Evolutionary conservation across 2,329 filamentous ascomycete species (phyloP).

Genomic region (Penicillium sp.): DNA sequence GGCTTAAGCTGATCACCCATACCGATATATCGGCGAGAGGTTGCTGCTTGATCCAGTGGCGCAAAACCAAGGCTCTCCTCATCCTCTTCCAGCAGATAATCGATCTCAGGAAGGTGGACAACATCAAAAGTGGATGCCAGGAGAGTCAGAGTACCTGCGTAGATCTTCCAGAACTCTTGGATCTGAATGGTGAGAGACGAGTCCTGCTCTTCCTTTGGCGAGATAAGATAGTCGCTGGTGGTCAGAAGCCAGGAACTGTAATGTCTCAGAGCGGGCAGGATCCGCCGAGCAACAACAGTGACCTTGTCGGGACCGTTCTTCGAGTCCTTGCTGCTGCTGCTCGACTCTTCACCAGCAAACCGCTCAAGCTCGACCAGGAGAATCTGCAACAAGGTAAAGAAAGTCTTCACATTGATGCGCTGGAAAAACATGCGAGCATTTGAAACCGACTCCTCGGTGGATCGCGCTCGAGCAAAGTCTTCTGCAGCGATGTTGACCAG

Average conservation of each 20-base stretch:
- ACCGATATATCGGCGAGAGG: slow-evolving; percentile 56
- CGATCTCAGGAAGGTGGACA: slow-evolving; percentile 56
- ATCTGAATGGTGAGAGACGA: slow-evolving; percentile 59
- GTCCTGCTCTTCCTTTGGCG: slow-evolving; percentile 54
- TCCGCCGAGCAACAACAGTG: slow-evolving; percentile 60
- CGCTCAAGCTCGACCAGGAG: slow-evolving; percentile 70
- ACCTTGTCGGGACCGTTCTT: slow-evolving; percentile 51
- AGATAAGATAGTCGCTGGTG: slow-evolving; percentile 56
- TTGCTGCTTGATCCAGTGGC: slow-evolving; percentile 57
- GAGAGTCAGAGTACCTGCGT: slow-evolving; percentile 63
- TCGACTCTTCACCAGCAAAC: slow-evolving; percentile 53
- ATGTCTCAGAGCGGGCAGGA: slow-evolving; percentile 65
- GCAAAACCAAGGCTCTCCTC: slow-evolving; percentile 66
- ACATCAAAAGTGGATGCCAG: slow-evolving; percentile 62
- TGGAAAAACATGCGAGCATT: slow-evolving; percentile 62
- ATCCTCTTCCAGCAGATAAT: slow-evolving; percentile 70
- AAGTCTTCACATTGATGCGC: slow-evolving; percentile 75
- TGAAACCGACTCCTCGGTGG: slow-evolving; percentile 56
- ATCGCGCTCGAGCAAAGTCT: slow-evolving; percentile 65
- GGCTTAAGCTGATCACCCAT: slow-evolving; percentile 51
- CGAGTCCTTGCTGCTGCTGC: slow-evolving; percentile 43
- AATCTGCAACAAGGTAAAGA: slow-evolving; percentile 70
- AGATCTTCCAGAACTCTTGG: slow-evolving; percentile 66
- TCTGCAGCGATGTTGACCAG: slow-evolving; percentile 86
- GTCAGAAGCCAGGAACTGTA: slow-evolving; percentile 69